Evolutionary conservation across 805 yeast genomes (phyloP), one percentile per base, ranked within the genome.

Genomic region (Cyberlindnera misumaiensis): DNA sequence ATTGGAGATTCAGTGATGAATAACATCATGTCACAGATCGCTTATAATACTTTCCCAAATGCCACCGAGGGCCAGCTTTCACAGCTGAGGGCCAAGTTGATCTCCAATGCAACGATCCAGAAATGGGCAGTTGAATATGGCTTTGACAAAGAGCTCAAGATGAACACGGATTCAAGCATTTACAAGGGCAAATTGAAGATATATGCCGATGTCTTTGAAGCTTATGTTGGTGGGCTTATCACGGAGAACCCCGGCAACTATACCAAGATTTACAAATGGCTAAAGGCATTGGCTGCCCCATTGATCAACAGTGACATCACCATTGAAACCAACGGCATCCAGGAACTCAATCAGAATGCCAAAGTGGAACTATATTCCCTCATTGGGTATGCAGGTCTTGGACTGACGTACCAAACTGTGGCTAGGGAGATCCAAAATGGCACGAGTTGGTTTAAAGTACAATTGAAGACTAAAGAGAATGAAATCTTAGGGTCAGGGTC

Each of bases 151-250:
- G 64, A 65, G 38, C 60, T 86, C 45, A 67, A 70, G 40, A 65
- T 71, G 38, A 69, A 72, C 47, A 66, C 70, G 26, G 75, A 73
- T 40, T 73, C 65, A 25, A 56, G 58, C 4, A 51, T 65, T 11
- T 66, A 71, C 38, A 63, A 65, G 26, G 84, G 85, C 8, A 75
- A 71, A 42, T 73, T 73, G 46, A 93, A 93, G 55, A 65, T 83
- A 4, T 73, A 72, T 52, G 96, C 97, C 0, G 98, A 90, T 66
- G 77, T 83, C 0, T 85, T 90, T 56, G 98, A 93, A 61, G 96
- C 97, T 0, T 90, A 90, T 49, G 70, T 93, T 33, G 97, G 96
- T 6, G 98, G 94, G 0, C 59, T 90, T 25, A 71, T 72, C 7
- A 65, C 75, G 16, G 94, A 84, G 45, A 64, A 72, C 32, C 60